Base-by-base conservation (phyloP, 1,139 yeast genomes). In the Kluyveromyces sp. region DNA sequence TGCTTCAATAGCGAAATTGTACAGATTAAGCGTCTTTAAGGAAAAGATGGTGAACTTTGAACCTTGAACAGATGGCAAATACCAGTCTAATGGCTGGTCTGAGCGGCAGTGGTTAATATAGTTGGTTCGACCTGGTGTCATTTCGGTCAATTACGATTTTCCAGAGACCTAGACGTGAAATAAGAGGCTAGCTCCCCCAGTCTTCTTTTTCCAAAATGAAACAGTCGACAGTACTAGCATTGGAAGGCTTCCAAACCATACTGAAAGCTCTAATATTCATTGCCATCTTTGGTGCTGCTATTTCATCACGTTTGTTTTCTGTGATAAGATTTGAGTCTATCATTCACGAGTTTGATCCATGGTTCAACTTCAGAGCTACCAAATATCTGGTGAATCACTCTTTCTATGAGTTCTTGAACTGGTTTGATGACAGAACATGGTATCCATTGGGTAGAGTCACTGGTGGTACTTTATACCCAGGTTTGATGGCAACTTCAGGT, bases 341-440 rank as follows among this genome's bases (percentile, higher is more conserved):
- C 60, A 94, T 94, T 66, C 99, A 94, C 69, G 99, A 94, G 67
- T 92, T 92, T 62, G 98, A 94, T 67, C 97, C 98, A 31, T 92
- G 98, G 98, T 94, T 94, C 74, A 92, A 92, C 66, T 92, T 78
- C 70, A 72, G 98, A 55, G 98, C 98, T 39, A 85, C 98, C 20
- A 85, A 85, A 64, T 87, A 88, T 65, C 74, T 92, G 53, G 95
- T 87, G 16, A 70, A 77, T 43, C 80, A 88, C 62, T 83, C 94
- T 3, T 89, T 78, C 65, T 83, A 88, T 68, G 92, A 88, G 52
- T 94, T 94, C 59, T 74, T 92, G 63, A 94, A 94, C 64, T 94
- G 98, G 98, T 94, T 94, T 60, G 99, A 94, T 64, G 96, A 92
- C 65, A 78, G 96, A 61, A 92, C 98, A 22, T 94, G 99, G 99